These are phyloP conservation scores for Suhomyces panamericanus DNA, from an alignment of 1,139 yeast genomes.

Conservation along the genomic window DNA sequence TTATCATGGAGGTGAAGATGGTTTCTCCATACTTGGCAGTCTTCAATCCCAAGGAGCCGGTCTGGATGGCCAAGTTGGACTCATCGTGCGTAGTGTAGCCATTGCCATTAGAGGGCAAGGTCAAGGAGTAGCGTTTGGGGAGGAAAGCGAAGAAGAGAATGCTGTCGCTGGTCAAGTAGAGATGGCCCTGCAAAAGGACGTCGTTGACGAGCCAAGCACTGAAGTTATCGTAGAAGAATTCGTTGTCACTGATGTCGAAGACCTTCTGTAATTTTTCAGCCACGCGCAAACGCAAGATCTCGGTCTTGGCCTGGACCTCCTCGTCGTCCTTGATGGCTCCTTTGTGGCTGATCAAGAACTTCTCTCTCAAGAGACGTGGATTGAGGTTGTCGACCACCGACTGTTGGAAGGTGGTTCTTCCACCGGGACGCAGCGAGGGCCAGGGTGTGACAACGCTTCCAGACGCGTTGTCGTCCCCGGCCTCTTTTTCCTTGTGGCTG, in stretches of 20 bases:
- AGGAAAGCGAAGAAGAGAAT: slow-evolving; percentile 78
- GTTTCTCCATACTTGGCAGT: slow-evolving; percentile 46
- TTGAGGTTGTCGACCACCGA: slow-evolving; percentile 39
- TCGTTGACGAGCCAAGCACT: slow-evolving; percentile 82
- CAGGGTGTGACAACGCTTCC: not conserved
- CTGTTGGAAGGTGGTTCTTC: slow-evolving; percentile 31
- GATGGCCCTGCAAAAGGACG: slow-evolving; percentile 81
- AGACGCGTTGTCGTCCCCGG: not conserved
- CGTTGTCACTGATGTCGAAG: slow-evolving; percentile 48
- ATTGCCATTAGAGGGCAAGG: not conserved
- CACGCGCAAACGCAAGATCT: slow-evolving; percentile 27
- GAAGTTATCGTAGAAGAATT: slow-evolving; percentile 55
- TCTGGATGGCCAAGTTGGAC: slow-evolving; percentile 35
- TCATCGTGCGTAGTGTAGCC: slow-evolving; percentile 25
- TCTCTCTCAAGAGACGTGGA: slow-evolving; percentile 25
- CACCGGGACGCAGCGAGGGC: not conserved
- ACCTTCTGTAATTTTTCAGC: slow-evolving; percentile 41
- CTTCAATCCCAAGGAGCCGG: slow-evolving; percentile 53
- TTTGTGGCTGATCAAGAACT: slow-evolving; percentile 22
- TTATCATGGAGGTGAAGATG: slow-evolving; percentile 35
- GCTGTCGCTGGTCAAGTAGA: slow-evolving; percentile 66
- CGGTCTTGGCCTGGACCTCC: slow-evolving; percentile 14
- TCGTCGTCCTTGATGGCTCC: slow-evolving; percentile 14
- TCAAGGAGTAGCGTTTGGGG: slow-evolving; percentile 49
- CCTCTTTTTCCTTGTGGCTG: slow-evolving; percentile 1